Conservation (phyloP, 495 filamentous ascomycete species). For the Corynascus novoguineensis region DNA sequence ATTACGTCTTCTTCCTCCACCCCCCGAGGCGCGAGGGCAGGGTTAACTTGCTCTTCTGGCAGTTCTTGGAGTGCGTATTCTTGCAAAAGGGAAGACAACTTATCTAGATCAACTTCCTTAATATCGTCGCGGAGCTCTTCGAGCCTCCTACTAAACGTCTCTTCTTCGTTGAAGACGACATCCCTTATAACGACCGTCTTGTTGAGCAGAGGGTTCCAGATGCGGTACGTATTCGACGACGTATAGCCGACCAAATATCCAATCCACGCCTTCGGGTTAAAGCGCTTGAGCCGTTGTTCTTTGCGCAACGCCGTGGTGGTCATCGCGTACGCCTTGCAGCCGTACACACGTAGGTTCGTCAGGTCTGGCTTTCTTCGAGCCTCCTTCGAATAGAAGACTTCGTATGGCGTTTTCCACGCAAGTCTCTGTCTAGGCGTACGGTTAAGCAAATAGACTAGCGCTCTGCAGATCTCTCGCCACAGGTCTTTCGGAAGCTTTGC, state of each 20-base stretch:
- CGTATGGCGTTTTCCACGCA: background rate
- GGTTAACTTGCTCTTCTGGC: background rate
- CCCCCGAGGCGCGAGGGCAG: background rate
- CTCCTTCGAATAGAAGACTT: background rate
- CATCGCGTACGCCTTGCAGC: background rate
- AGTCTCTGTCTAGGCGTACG: background rate
- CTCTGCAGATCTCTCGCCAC: background rate
- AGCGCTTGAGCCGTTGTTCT: background rate
- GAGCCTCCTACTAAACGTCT: background rate
- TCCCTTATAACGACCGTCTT: background rate
- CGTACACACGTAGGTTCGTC: background rate
- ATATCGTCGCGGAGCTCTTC: background rate
- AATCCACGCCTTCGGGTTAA: background rate
- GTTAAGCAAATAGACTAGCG: background rate
- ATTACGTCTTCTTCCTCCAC: background rate
- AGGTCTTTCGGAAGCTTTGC: background rate
- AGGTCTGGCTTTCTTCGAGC: background rate
- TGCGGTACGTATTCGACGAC: background rate
- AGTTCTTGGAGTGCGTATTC: background rate
- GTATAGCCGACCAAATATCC: background rate
- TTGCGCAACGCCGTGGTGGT: background rate
- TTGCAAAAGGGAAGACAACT: background rate
- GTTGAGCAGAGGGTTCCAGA: background rate
- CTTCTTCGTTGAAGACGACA: background rate
- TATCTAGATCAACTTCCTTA: background rate